Base-by-base conservation (phyloP, 352 stramenopile genomes). In the Phytophthora boehmeriae region DNA sequence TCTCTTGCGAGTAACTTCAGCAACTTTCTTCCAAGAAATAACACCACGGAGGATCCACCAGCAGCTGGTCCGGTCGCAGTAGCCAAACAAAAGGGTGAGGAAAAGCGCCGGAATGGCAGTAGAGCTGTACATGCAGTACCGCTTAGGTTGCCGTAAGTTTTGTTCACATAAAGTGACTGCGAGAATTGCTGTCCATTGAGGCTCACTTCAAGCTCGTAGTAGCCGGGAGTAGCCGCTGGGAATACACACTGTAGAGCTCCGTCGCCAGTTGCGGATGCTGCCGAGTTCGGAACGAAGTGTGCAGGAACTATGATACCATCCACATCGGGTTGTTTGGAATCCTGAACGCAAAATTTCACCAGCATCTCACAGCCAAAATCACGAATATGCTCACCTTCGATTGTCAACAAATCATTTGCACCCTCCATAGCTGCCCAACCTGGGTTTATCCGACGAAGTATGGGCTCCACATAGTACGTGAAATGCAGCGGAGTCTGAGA, bases 161-260 rank as follows among this genome's bases (percentile, higher is more conserved):
- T 83, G 16, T 60, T 69, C 70, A 89, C 83, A 45, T 80, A 92
- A 14, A 73, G 76, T 13, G 76, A 86, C 3, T 38, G 55, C 0
- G 78, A 81, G 23, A 87, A 92, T 32, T 90, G 83, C 43, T 92
- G 80, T 0, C 73, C 70, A 47, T 92, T 92, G 2, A 92, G 59
- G 66, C 78, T 92, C 10, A 89, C 48, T 32, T 90, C 78, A 4
- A 90, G 55, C 47, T 89, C 80, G 54, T 86, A 92, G 32, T 73
- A 90, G 0, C 78, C 75, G 0, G 80, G 50, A 20, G 57, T 39
- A 1, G 61, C 42, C 11, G 70, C 46, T 50, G 73, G 54, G 51
- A 82, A 80, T 5, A 59, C 30, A 23, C 73, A 75, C 34, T 73
- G 63, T 45, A 89, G 41, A 8, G 66, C 49, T 38, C 47, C 38